Percentiles rank a stretch among this genome's conserved stretches.
These are phyloP conservation scores for Suillus spraguei DNA, from an alignment of 768 basidiomycete species.

Conservation along the genomic window DNA sequence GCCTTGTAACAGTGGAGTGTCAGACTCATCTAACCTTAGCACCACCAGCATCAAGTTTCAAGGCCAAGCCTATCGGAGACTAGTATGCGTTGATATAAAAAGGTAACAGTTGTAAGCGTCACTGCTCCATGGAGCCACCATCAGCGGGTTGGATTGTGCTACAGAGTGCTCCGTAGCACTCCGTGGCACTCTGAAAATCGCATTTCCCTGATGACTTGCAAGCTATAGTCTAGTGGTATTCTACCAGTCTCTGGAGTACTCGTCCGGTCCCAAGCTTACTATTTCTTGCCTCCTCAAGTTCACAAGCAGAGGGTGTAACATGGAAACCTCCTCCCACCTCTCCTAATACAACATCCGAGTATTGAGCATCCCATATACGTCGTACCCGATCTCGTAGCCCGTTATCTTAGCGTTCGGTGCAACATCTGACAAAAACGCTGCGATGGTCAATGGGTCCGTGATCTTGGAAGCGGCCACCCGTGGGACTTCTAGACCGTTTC, in stretches of 20 bases:
- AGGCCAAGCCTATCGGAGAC: too few relatives aligned
- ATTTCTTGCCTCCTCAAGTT: slow-evolving; percentile 7
- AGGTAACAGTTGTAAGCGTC: too few relatives aligned
- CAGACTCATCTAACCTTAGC: too few relatives aligned
- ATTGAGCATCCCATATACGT: neutral
- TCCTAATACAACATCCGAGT: slow-evolving; percentile 1
- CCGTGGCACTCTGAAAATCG: too few relatives aligned
- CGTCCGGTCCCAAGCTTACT: neutral
- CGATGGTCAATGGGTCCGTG: neutral
- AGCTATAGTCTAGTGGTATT: neutral
- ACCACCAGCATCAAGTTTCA: too few relatives aligned
- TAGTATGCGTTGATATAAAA: too few relatives aligned
- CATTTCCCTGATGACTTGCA: neutral
- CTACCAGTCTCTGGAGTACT: neutral
- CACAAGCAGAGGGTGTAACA: slow-evolving; percentile 1
- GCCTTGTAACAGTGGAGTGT: too few relatives aligned
- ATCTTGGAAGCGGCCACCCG: slow-evolving; percentile 5
- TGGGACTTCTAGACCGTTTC: neutral
- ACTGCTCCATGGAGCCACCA: too few relatives aligned
- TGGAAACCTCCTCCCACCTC: slow-evolving; percentile 7
- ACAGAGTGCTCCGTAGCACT: neutral
- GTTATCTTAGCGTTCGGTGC: slow-evolving; percentile 8
- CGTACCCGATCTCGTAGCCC: neutral
- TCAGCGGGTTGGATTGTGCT: too few relatives aligned
- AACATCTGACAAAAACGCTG: slow-evolving; percentile 5